Base-by-base conservation (phyloP, 345 rosid genomes). In the Schrenkiella parvula region DNA sequence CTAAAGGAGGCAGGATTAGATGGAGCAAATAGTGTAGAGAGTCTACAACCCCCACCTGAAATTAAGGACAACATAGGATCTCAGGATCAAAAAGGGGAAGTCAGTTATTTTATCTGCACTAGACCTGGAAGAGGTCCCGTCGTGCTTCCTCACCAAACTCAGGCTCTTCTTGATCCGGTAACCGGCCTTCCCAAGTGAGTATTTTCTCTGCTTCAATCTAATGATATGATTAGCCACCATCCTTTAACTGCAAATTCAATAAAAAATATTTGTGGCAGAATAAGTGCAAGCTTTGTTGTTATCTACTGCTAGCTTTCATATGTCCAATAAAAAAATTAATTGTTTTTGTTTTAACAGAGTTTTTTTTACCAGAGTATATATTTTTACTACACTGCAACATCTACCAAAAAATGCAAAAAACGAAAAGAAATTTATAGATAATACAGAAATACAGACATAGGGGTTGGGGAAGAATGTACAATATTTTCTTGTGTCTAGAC, bases 81-180 rank as follows among this genome's bases (percentile, higher is more conserved):
- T 58, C 85, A 72, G 78, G 91, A 88, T 84, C 81, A 73, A 60
- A 75, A 70, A 71, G 98, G 95, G 23, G 93, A 85, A 66, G 92
- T 91, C 59, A 85, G 84, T 78, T 89, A 95, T 77, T 89, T 95
- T 81, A 95, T 95, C 68, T 89, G 98, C 77, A 95, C 98, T 11
- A 80, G 84, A 81, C 91, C 95, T 31, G 99, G 99, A 29, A 80
- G 84, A 76, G 97, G 99, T 60, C 97, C 98, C 0, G 79, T 82
- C 35, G 52, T 91, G 77, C 85, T 95, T 64, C 60, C 79, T 0
- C 82, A 89, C 38, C 87, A 85, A 70, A 84, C 80, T 14, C 84
- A 80, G 62, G 87, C 96, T 60, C 99, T 91, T 78, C 87, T 88
- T 14, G 66, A 83, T 80, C 85, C 87, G 0, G 65, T 66, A 73